These are phyloP conservation scores for Pythium utonaiense DNA, from an alignment of 352 stramenopile genomes.

Conservation along the genomic window DNA sequence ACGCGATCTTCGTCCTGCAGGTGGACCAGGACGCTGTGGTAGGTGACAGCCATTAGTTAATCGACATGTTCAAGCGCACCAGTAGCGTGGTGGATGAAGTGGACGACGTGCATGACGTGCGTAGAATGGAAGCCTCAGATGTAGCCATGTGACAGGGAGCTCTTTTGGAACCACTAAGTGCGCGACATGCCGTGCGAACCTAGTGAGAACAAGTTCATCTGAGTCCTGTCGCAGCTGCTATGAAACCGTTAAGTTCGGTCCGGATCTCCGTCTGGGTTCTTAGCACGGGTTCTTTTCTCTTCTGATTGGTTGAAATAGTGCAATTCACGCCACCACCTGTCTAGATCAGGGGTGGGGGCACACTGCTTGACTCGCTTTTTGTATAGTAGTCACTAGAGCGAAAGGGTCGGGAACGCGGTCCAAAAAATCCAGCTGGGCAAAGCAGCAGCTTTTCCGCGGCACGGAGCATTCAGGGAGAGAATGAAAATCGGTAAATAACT, in stretches of 20 bases:
- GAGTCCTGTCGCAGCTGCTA: neutral
- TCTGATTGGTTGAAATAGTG: slow-evolving; percentile 22
- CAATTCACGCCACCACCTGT: slow-evolving; percentile 8
- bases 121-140: too few relatives aligned
- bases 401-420: slow-evolving; percentile 13
- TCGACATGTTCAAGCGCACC: neutral
- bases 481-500: slow-evolving; percentile 10
- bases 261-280: slow-evolving; percentile 17
- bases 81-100: too few relatives aligned
- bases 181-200: neutral
- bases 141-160: slow-evolving; percentile 13
- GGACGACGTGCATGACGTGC: too few relatives aligned
- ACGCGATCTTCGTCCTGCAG: slow-evolving; percentile 80
- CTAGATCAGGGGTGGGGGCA: slow-evolving; percentile 14
- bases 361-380: slow-evolving; percentile 4
- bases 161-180: neutral
- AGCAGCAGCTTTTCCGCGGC: slow-evolving; percentile 7
- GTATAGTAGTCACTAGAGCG: slow-evolving; percentile 25
- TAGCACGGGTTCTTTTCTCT: slow-evolving; percentile 18
- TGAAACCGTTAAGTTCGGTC: slow-evolving; percentile 19
- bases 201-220: neutral
- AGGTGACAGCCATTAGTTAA: neutral
- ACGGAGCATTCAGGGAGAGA: slow-evolving; percentile 1
- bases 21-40: slow-evolving; percentile 29
- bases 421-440: slow-evolving; percentile 16